phyloP scores from a whole-genome alignment of 257 asterid genomes.

The Solanum raphanifolium region DNA sequence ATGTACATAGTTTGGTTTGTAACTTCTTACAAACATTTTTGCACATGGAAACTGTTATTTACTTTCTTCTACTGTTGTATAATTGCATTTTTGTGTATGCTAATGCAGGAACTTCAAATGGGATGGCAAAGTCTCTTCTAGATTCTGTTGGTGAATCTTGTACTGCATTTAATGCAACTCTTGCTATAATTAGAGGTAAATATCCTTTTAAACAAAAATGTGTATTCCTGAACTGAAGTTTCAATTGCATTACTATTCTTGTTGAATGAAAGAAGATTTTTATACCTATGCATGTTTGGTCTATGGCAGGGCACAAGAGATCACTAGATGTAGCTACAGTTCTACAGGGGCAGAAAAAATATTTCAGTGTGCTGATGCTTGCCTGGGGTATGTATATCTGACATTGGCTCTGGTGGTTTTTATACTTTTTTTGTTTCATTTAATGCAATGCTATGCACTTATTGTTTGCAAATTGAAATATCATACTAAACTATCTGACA shows the following conservation, averaged over 20 bases:
- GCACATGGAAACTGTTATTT: background rate
- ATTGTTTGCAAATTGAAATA: background rate
- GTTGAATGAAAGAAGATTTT: background rate
- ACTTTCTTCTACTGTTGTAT: background rate
- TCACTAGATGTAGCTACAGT: conserved; percentile 80
- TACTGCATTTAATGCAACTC: conserved; percentile 64
- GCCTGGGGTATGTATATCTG: conserved; percentile 72
- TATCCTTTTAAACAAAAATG: background rate
- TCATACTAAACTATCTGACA: background rate
- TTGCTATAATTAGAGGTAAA: conserved; percentile 71
- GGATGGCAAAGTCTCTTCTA: conserved; percentile 88
- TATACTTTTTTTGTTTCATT: background rate
- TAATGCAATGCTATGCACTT: background rate
- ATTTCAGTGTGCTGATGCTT: conserved; percentile 80
- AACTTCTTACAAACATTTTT: background rate
- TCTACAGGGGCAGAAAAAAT: conserved; percentile 51
- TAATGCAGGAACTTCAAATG: conserved; percentile 85
- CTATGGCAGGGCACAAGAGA: conserved; percentile 63
- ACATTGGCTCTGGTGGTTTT: conserved; percentile 2
- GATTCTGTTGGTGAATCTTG: conserved; percentile 82
- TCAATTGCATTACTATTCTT: background rate
- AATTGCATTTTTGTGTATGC: conserved; percentile 1
- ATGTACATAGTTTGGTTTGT: background rate
- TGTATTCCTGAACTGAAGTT: background rate
- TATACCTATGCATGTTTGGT: conserved; percentile 1